Evolutionary conservation across 345 rosid genomes (phyloP), one percentile per base, ranked within the genome.

Genomic region (Acer yangbiense): DNA sequence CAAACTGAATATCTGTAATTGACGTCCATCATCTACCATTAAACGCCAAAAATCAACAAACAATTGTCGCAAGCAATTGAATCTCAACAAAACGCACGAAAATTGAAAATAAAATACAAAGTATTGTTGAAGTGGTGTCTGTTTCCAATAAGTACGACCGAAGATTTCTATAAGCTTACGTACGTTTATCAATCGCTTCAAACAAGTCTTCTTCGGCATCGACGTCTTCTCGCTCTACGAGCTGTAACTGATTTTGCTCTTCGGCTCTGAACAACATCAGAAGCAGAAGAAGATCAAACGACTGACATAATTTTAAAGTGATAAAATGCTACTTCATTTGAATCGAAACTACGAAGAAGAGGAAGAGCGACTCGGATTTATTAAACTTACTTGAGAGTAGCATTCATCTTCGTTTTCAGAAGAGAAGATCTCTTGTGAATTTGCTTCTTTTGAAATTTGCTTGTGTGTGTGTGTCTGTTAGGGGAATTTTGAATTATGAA

Each of bases 171-270:
- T 46, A 65, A 74, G 69, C 82, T 84, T 78, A 85, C 93, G 77
- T 82, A 90, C 94, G 74, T 82, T 91, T 93, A 82, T 93, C 94
- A 52, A 93, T 91, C 57, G 88, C 91, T 87, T 91, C 98, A 75
- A 91, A 90, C 71, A 93, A 61, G 57, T 91, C 93, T 8, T 90
- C 96, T 76, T 91, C 95, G 60, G 87, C 96, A 35, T 88, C 92
- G 7, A 89, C 73, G 6, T 90, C 90, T 76, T 89, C 93, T 57
- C 94, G 92, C 72, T 89, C 92, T 65, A 91, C 88, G 67, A 93
- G 89, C 91, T 91, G 93, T 73, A 88, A 71, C 86, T 91, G 93
- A 72, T 83, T 88, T 67, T 82, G 81, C 63, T 89, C 92, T 86
- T 91, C 95, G 64, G 94, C 83, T 87, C 97, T 89, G 81, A 61